A percentile compares a stretch with the other conserved stretches of the same genome.
Conservation (phyloP, 2,329 filamentous ascomycete species). For the Rasamsonia emersonii region DNA sequence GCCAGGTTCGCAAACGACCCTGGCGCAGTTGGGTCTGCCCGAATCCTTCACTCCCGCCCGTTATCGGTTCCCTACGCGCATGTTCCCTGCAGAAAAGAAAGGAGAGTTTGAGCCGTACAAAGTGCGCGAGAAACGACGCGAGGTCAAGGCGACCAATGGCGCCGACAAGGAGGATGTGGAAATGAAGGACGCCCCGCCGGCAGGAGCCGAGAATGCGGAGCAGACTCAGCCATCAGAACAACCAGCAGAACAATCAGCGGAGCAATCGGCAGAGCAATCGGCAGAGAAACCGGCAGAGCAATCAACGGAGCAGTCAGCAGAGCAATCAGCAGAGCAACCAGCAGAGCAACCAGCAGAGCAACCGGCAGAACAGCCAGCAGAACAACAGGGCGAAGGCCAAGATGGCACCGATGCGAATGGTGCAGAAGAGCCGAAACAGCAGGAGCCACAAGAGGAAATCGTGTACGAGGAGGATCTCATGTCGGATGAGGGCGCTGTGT, state of each 20-base stretch:
- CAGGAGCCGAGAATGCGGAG: conserved; percentile 13
- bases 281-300: too few relatives aligned
- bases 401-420: conserved; percentile 14
- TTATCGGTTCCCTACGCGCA: conserved; percentile 79
- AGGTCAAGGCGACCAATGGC: conserved; percentile 17
- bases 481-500: conserved; percentile 80
- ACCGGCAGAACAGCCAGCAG: too few relatives aligned
- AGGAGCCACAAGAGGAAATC: conserved; percentile 36
- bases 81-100: conserved; percentile 73
- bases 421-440: conserved; percentile 20
- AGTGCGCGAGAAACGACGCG: conserved; percentile 49
- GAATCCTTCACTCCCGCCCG: conserved; percentile 89
- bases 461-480: conserved; percentile 84
- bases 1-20: conserved; percentile 74
- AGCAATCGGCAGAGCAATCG: too few relatives aligned
- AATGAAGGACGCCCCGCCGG: conserved; percentile 34
- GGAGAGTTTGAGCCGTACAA: conserved; percentile 76
- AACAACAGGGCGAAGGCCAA: conserved; percentile 7
- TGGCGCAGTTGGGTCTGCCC: conserved; percentile 81
- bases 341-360: too few relatives aligned
- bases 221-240: conserved; percentile 11
- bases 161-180: conserved; percentile 32
- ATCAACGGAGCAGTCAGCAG: too few relatives aligned
- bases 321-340: too few relatives aligned
- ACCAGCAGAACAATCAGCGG: too few relatives aligned